Evolutionary conservation across 441 rosid species (phyloP).

Genomic region (Macaranga tanarius): DNA sequence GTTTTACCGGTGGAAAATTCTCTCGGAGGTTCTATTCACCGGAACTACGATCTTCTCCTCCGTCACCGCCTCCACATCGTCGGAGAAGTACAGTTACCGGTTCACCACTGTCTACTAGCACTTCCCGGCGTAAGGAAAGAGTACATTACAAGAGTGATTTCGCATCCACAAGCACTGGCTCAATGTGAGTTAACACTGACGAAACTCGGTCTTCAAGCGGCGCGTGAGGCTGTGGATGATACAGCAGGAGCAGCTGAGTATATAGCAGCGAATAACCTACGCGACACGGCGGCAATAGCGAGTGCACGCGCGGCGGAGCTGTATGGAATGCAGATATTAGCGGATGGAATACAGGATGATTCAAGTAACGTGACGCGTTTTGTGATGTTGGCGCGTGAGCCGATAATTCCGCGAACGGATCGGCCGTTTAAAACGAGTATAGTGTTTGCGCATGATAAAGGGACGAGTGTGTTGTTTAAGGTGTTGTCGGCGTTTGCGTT

Average conservation of each 20-base stretch:
- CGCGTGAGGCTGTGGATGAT: conserved; percentile 90
- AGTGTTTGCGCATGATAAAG: conserved; percentile 92
- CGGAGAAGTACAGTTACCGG: conserved; percentile 89
- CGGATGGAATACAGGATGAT: conserved; percentile 93
- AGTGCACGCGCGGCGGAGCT: conserved; percentile 91
- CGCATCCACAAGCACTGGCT: conserved; percentile 92
- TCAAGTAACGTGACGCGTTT: conserved; percentile 90
- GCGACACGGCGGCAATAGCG: conserved; percentile 85
- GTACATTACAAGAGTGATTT: conserved; percentile 72
- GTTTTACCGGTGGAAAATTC: conserved; percentile 90
- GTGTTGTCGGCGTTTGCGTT: conserved; percentile 92
- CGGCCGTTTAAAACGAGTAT: conserved; percentile 96
- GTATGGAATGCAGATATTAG: conserved; percentile 72
- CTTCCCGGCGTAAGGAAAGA: conserved; percentile 77
- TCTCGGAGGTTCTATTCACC: conserved; percentile 88
- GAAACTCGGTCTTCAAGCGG: conserved; percentile 68
- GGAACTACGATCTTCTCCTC: conserved; percentile 90
- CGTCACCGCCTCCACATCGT: conserved; percentile 95
- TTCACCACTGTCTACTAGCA: conserved; percentile 90
- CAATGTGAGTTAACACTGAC: conserved; percentile 87
- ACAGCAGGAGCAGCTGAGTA: conserved; percentile 94
- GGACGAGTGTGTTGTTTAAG: conserved; percentile 92
- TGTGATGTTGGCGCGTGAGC: conserved; percentile 95
- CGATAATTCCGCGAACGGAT: conserved; percentile 89
- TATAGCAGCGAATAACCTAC: conserved; percentile 68